These are phyloP conservation scores for Stephanocyclus meneghinianus DNA, from an alignment of 352 stramenopile species.

Conservation along the genomic window DNA sequence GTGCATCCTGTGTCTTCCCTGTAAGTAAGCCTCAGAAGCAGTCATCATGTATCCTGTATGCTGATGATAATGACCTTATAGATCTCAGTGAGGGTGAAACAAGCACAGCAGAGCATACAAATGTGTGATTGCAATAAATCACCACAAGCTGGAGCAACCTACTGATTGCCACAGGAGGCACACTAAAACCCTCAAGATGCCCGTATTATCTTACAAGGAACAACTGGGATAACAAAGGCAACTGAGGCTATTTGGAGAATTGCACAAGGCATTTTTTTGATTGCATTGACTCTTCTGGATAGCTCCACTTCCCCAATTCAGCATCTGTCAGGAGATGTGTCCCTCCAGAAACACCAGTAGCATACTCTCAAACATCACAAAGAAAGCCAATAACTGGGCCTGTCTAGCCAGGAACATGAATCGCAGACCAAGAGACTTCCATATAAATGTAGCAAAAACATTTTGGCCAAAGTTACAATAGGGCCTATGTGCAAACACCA, in stretches of 20 bases:
- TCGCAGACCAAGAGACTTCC: not conserved
- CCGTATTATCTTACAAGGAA: constrained; percentile 20
- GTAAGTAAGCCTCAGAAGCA: constrained; percentile 9
- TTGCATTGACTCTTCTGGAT: not conserved
- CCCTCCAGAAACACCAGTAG: no score
- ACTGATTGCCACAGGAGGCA: constrained; percentile 8
- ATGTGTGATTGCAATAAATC: not conserved
- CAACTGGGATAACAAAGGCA: not conserved
- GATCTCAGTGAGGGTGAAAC: not conserved
- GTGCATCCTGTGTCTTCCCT: constrained; percentile 8
- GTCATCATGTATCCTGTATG: constrained; percentile 4
- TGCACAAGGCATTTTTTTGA: constrained; percentile 1
- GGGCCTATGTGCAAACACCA: constrained; percentile 6
- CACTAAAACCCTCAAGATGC: constrained; percentile 19
- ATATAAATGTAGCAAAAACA: constrained; percentile 1
- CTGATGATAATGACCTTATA: constrained; percentile 19
- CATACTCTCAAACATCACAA: not conserved
- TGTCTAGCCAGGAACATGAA: not conserved
- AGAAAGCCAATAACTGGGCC: constrained; percentile 5
- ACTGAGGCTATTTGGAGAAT: constrained; percentile 1
- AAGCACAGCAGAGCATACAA: no score
- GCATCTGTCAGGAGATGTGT: not conserved
- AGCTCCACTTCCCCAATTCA: not conserved
- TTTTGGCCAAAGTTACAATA: constrained; percentile 30
- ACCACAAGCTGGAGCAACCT: constrained; percentile 12